These are phyloP conservation scores for Geum urbanum DNA, from an alignment of 306 rosid species.

Conservation along the genomic window DNA sequence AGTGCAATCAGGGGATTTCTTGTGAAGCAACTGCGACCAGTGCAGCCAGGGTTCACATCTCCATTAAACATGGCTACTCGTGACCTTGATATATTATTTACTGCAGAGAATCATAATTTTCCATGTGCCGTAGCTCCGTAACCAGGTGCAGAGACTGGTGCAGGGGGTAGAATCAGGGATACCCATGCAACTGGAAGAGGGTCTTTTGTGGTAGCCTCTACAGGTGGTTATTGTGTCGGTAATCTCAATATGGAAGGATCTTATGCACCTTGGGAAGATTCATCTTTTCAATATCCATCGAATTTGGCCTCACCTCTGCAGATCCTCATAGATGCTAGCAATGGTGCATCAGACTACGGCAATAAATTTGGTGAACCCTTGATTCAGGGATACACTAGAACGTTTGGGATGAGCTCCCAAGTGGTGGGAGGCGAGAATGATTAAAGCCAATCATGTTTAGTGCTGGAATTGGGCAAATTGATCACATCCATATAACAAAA, in stretches of 20 bases:
- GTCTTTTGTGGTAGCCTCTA: slow-evolving; percentile 80
- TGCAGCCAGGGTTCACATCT: slow-evolving; percentile 63
- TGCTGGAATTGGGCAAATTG: slow-evolving; percentile 89
- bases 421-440: slow-evolving; percentile 94
- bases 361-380: slow-evolving; percentile 98
- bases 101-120: slow-evolving; percentile 93
- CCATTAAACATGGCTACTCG: slow-evolving; percentile 34
- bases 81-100: slow-evolving; percentile 69
- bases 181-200: slow-evolving; percentile 97
- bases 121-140: slow-evolving; percentile 98
- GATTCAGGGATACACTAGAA: slow-evolving; percentile 92
- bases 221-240: slow-evolving; percentile 96
- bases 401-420: slow-evolving; percentile 92
- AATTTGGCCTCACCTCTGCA: slow-evolving; percentile 85
- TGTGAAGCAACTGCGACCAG: slow-evolving; percentile 62
- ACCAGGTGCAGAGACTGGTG: slow-evolving; percentile 95
- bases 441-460: slow-evolving; percentile 96
- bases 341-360: slow-evolving; percentile 94
- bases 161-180: slow-evolving; percentile 93
- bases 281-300: slow-evolving; percentile 73
- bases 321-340: slow-evolving; percentile 79
- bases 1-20: slow-evolving; percentile 83
- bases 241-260: slow-evolving; percentile 67
- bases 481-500: slow-evolving; percentile 67
- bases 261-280: slow-evolving; percentile 88